Percentiles rank a stretch among this genome's conserved stretches.
phyloP scores from a whole-genome alignment of 495 filamentous ascomycete genomes.

The Tetracladium marchalianum region DNA sequence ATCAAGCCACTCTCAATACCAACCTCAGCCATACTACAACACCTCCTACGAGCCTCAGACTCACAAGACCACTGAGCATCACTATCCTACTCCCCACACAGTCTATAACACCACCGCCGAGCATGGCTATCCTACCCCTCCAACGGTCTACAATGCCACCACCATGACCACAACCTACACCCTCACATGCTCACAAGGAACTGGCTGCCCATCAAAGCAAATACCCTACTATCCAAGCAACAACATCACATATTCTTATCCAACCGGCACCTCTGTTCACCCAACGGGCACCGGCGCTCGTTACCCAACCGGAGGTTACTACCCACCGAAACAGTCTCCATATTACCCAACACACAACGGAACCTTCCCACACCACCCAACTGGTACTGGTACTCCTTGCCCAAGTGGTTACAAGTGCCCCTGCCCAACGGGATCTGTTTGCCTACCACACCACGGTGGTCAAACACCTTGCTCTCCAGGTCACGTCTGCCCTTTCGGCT shows the following conservation, averaged over 20 bases:
- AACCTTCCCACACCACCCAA: background rate
- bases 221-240: background rate
- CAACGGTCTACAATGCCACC: too few relatives aligned
- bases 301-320: background rate
- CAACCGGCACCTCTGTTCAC: constrained; percentile 1
- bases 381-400: background rate
- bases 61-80: background rate
- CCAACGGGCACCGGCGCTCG: background rate
- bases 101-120: background rate
- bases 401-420: background rate
- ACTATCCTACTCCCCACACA: background rate
- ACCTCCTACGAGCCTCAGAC: constrained; percentile 1
- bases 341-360: too few relatives aligned
- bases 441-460: too few relatives aligned
- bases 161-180: too few relatives aligned
- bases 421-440: too few relatives aligned
- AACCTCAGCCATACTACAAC: constrained; percentile 3
- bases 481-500: too few relatives aligned
- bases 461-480: too few relatives aligned
- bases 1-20: constrained; percentile 11
- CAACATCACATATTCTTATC: background rate
- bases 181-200: too few relatives aligned
- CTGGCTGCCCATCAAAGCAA: too few relatives aligned
- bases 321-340: background rate
- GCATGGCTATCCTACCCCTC: background rate